Conservation (phyloP, 495 filamentous ascomycete genomes). For the Talaromyces ruber region DNA sequence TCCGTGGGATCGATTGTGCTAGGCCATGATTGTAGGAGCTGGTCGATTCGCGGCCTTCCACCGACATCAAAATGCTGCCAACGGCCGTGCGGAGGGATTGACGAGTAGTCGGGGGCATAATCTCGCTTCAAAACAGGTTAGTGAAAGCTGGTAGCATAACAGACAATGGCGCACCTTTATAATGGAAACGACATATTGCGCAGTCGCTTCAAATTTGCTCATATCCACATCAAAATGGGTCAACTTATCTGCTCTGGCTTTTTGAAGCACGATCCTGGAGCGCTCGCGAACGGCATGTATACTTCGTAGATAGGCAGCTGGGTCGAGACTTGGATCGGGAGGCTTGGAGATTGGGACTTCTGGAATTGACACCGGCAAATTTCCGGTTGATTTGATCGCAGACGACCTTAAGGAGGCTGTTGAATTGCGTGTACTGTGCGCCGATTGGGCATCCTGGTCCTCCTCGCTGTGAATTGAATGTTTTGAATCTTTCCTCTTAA, state of each 20-base stretch:
- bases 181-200: constrained; percentile 87
- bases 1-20: constrained; percentile 52
- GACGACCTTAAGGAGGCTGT: constrained; percentile 51
- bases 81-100: constrained; percentile 65
- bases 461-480: constrained; percentile 40
- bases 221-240: constrained; percentile 90
- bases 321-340: constrained; percentile 85
- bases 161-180: constrained; percentile 60
- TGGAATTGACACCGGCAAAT: constrained; percentile 40
- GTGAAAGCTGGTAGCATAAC: background rate
- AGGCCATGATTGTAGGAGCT: constrained; percentile 58
- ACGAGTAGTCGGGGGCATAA: constrained; percentile 74
- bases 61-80: constrained; percentile 69
- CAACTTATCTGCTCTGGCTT: constrained; percentile 70
- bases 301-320: constrained; percentile 85
- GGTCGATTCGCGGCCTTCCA: constrained; percentile 56
- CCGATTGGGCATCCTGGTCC: constrained; percentile 36
- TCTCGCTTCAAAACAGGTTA: constrained; percentile 53
- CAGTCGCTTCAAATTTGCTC: constrained; percentile 77
- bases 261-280: constrained; percentile 60
- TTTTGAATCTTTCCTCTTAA: constrained; percentile 54
- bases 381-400: constrained; percentile 30
- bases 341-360: constrained; percentile 71
- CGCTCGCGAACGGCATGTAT: constrained; percentile 82
- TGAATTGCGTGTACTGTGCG: constrained; percentile 41